Evolutionary conservation across 2,329 filamentous ascomycete species (phyloP).

Genomic region (Endocalyx cinctus): DNA sequence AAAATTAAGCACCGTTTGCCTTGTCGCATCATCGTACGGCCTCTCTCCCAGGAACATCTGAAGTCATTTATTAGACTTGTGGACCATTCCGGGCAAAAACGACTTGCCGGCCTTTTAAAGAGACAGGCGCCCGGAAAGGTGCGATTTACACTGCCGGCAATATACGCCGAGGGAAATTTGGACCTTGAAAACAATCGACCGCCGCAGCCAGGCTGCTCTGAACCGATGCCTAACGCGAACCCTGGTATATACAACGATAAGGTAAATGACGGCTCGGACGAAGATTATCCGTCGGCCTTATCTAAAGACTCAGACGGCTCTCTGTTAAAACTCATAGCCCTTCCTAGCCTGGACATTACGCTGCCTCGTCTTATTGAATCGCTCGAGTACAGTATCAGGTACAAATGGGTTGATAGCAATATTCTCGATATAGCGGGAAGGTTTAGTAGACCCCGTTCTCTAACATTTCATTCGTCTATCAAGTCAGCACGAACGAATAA

Average conservation of each 20-base stretch:
- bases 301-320: constrained; percentile 11
- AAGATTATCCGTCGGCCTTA: constrained; percentile 1
- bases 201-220: no score
- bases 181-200: constrained; percentile 15
- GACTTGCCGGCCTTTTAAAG: constrained; percentile 40
- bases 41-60: constrained; percentile 39
- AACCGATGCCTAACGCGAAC: constrained; percentile 5
- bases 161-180: constrained; percentile 42
- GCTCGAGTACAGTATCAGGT: constrained; percentile 46
- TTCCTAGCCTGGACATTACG: constrained; percentile 48
- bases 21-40: constrained; percentile 38
- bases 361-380: constrained; percentile 43
- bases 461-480: no score
- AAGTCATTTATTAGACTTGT: constrained; percentile 46
- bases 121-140: constrained; percentile 50
- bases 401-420: constrained; percentile 42
- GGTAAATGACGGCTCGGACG: not conserved
- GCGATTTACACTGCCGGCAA: constrained; percentile 50
- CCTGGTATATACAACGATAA: constrained; percentile 12
- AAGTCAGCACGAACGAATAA: no score
- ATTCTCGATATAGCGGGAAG: constrained; percentile 27
- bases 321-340: constrained; percentile 41
- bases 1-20: constrained; percentile 40
- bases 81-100: constrained; percentile 22
- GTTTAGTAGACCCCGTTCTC: no score